Evolutionary conservation across 441 rosid genomes (phyloP).

Genomic region (Adansonia gregorii): DNA sequence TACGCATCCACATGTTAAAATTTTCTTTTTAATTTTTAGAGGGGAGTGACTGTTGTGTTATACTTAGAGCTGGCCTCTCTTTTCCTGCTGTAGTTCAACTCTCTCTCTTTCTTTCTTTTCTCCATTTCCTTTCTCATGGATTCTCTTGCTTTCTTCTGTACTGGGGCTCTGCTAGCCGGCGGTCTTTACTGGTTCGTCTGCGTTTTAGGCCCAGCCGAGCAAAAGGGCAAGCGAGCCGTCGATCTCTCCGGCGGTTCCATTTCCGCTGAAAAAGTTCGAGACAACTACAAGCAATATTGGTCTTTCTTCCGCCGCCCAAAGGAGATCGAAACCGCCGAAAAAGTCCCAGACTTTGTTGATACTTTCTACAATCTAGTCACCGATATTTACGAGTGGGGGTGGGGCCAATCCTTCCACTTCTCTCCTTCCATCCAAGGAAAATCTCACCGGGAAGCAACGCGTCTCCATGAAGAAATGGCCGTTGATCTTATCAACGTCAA

Average conservation of each 20-base stretch:
- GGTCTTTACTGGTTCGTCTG: slow-evolving; percentile 91
- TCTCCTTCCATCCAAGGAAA: slow-evolving; percentile 71
- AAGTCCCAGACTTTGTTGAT: slow-evolving; percentile 86
- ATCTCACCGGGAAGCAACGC: slow-evolving; percentile 79
- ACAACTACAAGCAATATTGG: slow-evolving; percentile 81
- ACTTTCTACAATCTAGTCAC: slow-evolving; percentile 91
- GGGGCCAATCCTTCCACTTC: slow-evolving; percentile 98
- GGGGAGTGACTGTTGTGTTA: background rate
- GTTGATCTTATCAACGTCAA: slow-evolving; percentile 66
- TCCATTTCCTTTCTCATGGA: slow-evolving; percentile 44
- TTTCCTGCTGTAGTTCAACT: background rate
- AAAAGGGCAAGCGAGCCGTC: slow-evolving; percentile 67
- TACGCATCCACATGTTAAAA: background rate
- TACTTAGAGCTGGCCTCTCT: background rate
- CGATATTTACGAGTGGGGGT: slow-evolving; percentile 97
- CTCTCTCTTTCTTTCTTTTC: too few species aligned
- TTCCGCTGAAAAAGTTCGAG: slow-evolving; percentile 75
- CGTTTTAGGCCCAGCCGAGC: slow-evolving; percentile 81
- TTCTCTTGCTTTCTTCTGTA: slow-evolving; percentile 57
- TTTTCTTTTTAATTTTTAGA: background rate
- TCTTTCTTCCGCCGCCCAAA: slow-evolving; percentile 85
- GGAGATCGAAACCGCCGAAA: slow-evolving; percentile 77
- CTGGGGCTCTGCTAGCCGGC: slow-evolving; percentile 67
- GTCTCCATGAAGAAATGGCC: slow-evolving; percentile 83
- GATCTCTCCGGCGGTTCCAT: slow-evolving; percentile 92